Evolutionary conservation across 2,329 filamentous ascomycete species (phyloP).

Genomic region (Xylaria digitata): DNA sequence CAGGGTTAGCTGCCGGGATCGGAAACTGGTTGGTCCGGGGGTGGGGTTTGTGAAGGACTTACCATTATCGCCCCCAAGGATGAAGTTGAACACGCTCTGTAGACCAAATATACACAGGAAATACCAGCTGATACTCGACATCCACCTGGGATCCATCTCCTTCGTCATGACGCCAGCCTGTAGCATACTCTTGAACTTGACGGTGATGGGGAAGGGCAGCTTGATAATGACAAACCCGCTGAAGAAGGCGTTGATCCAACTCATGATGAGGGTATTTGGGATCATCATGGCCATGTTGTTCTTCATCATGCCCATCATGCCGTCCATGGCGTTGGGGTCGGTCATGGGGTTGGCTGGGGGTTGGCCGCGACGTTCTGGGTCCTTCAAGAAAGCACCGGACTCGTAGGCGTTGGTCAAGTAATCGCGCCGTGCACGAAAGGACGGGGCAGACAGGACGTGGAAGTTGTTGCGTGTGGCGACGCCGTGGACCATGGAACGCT

Average conservation of each 20-base stretch:
- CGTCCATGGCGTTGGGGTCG: conserved; percentile 96
- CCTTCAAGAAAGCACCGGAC: conserved; percentile 87
- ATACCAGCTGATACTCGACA: conserved; percentile 98
- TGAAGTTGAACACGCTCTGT: conserved; percentile 96
- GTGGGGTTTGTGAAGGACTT: conserved; percentile 50
- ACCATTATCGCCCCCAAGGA: conserved; percentile 96
- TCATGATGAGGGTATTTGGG: conserved; percentile 98
- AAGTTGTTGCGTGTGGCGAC: conserved; percentile 86
- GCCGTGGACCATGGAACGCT: conserved; percentile 84
- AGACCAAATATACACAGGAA: conserved; percentile 97
- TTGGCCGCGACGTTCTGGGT: conserved; percentile 86
- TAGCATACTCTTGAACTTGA: conserved; percentile 99
- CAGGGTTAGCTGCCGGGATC: conserved; percentile 45
- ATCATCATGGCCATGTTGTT: conserved; percentile 99
- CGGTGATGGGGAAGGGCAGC: conserved; percentile 94
- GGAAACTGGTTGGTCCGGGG: neutral
- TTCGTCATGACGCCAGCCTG: conserved; percentile 95
- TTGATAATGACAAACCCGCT: conserved; percentile 99
- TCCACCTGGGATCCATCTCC: conserved; percentile 98
- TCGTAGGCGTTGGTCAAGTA: conserved; percentile 85
- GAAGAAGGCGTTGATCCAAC: conserved; percentile 99
- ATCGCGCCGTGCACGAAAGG: conserved; percentile 84
- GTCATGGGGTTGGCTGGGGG: conserved; percentile 93
- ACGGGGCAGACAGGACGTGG: conserved; percentile 78
- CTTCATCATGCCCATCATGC: conserved; percentile 99